These are phyloP conservation scores for Scutellaria minor DNA, from an alignment of 257 asterid species.

Conservation along the genomic window DNA sequence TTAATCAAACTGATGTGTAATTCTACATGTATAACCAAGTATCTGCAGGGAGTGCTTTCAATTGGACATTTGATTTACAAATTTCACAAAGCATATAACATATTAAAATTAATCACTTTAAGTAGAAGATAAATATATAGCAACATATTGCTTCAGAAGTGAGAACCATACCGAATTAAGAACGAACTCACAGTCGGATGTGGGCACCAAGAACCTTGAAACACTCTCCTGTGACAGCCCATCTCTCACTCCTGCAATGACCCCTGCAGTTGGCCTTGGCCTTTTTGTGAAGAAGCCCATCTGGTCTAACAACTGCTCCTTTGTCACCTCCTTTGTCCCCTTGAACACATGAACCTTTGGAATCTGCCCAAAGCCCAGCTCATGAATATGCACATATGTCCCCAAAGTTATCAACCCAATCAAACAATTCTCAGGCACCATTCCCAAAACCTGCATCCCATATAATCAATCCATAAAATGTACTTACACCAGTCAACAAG, in stretches of 20 bases:
- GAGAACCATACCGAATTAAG: constrained; percentile 74
- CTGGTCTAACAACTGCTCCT: constrained; percentile 91
- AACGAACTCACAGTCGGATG: constrained; percentile 96
- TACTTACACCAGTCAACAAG: constrained; percentile 4
- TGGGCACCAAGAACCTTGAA: constrained; percentile 91
- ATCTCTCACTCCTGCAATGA: constrained; percentile 93
- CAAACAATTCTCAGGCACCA: constrained; percentile 90
- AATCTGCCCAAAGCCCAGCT: constrained; percentile 89
- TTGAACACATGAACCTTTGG: constrained; percentile 95
- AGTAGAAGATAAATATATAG: constrained; percentile 8
- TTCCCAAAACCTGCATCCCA: constrained; percentile 78
- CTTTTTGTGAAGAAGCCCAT: constrained; percentile 89
- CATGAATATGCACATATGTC: constrained; percentile 89
- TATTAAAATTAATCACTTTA: background rate
- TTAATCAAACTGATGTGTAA: constrained; percentile 12
- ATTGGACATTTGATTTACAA: constrained; percentile 23
- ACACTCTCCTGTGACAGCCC: constrained; percentile 93
- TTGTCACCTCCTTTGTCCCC: constrained; percentile 90
- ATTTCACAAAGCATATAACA: constrained; percentile 19
- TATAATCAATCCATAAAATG: constrained; percentile 21
- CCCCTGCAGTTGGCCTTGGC: constrained; percentile 83
- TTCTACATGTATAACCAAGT: background rate
- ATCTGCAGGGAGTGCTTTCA: background rate
- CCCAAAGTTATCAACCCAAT: constrained; percentile 93
- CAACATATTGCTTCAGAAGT: constrained; percentile 23